Base-by-base conservation (phyloP, 2,329 filamentous ascomycete species). In the Pestalotiopsis sp. region DNA sequence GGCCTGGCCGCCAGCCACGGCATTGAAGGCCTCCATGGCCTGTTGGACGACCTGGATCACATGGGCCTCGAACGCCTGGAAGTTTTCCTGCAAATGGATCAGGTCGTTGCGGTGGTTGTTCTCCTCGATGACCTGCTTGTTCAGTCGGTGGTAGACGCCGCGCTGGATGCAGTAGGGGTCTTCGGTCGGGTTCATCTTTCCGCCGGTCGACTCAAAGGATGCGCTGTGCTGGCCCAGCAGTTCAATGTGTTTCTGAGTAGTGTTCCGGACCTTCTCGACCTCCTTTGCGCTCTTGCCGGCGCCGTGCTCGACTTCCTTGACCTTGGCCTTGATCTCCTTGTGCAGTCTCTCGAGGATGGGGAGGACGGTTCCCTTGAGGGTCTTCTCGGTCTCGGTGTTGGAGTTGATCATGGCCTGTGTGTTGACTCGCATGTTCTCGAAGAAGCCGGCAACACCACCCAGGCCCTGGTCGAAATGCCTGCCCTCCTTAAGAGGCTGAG, bases 51-150 rank as follows among this genome's bases (percentile, higher is more conserved):
- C 93, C 77, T 92, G 86, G 67, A 99, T 83, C 67, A 98, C 85
- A 78, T 98, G 95, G 0, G 90, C 86, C 81, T 99, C 96, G 74
- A 98, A 99, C 49, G 90, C 86, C 68, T 91, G 86, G 78, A 98
- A 97, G 79, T 94, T 94, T 82, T 92, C 91, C 82, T 99, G 96
- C n/a, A 98, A 92, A 11, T 91, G 88, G 71, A 99, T 87, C 68
- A 98, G 87, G 78, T 99, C 96, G 78, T 97, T 94, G 72, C 92
- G 90, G 83, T 97, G 95, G 84, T 95, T 97, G 86, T 99, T 99
- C 84, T 99, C 96, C 78, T 97, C 94, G 61, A 94, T 85, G 45
- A 98, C 89, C 84, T 99, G 96, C 84, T 93, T 95, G 86, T 94
- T 91, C 67, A 99, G 85, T 58, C 94, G 91, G 83, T 98, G 89